Evolutionary conservation across 1,284 basidiomycete genomes (phyloP), one percentile per base, ranked within the genome.

Genomic region (Xerocomus minutiporus): DNA sequence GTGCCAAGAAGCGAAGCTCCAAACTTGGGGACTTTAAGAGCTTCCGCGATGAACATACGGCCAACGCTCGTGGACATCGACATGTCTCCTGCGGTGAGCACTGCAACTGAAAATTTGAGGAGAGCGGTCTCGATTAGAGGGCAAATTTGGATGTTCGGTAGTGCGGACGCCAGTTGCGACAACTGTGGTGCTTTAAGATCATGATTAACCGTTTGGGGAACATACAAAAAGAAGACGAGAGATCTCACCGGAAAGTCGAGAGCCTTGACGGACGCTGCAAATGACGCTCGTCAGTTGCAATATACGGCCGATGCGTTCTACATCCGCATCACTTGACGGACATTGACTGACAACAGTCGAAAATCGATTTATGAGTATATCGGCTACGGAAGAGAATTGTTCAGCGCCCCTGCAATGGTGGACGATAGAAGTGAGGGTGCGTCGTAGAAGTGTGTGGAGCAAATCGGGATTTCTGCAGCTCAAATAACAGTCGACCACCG

Each of bases 331-430:
- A 38, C 50, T 51, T 28, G 44, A 48, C 31, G 39, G 57, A 35
- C 51, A 52, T 40, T 51, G 53, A 28, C 46, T 56, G 53, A 57
- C 55, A 17, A 36, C 11, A 47, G 51, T 46, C 15, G 55, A 54
- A 52, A 77, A 72, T 42, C 65, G 64, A 41, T 31, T 60, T 1
- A 80, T 61, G 3, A 88, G 57, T 11, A 78, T 61, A 26, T 91
- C 83, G 1, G 81, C 76, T 4, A 92, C 59, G 0, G 78, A 68
- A 7, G 76, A 67, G 61, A 90, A 88, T 50, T 84, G 79, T 20
- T 86, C 82, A 0, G 84, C 67, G 20, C 75, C 75, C 54, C 86
- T 84, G 60, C 85, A 86, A 64, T 94, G 90, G 65, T 94, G 92
- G 5, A 88, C 81, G 15, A 92, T 71, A 0, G 91, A 85, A 0